These are phyloP conservation scores for Geranium brycei DNA, from an alignment of 345 rosid genomes.

Conservation along the genomic window DNA sequence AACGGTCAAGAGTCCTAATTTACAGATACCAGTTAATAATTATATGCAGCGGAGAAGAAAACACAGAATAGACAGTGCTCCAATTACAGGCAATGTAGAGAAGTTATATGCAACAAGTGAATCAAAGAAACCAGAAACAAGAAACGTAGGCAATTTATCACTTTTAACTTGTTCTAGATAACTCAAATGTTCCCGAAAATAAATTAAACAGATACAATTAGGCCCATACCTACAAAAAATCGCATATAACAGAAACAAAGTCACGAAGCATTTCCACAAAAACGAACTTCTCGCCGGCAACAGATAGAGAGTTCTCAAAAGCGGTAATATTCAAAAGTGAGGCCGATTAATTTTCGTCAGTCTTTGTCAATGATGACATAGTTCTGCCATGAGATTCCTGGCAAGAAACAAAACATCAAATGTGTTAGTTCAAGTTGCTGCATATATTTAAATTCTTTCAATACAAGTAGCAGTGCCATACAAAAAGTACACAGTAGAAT, in stretches of 20 bases:
- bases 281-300: slow-evolving; percentile 95
- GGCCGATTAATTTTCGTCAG: slow-evolving; percentile 76
- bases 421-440: neutral
- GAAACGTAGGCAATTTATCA: neutral
- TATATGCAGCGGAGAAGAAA: neutral
- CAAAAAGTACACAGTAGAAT: neutral
- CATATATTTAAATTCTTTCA: neutral
- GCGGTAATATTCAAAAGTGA: slow-evolving; percentile 63
- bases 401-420: slow-evolving; percentile 5
- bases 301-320: slow-evolving; percentile 63
- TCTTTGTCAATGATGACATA: slow-evolving; percentile 41
- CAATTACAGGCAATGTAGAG: neutral
- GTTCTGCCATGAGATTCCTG: slow-evolving; percentile 83
- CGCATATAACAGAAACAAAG: slow-evolving; percentile 88
- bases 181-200: neutral
- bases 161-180: neutral
- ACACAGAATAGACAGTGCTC: neutral
- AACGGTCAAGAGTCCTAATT: neutral
- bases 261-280: slow-evolving; percentile 98
- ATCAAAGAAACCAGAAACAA: neutral
- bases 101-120: neutral
- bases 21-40: neutral
- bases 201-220: slow-evolving; percentile 18
- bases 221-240: slow-evolving; percentile 87
- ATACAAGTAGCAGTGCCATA: neutral